These are phyloP conservation scores for Hanseniaspora osmophila DNA, from an alignment of 805 yeast genomes.

Conservation along the genomic window DNA sequence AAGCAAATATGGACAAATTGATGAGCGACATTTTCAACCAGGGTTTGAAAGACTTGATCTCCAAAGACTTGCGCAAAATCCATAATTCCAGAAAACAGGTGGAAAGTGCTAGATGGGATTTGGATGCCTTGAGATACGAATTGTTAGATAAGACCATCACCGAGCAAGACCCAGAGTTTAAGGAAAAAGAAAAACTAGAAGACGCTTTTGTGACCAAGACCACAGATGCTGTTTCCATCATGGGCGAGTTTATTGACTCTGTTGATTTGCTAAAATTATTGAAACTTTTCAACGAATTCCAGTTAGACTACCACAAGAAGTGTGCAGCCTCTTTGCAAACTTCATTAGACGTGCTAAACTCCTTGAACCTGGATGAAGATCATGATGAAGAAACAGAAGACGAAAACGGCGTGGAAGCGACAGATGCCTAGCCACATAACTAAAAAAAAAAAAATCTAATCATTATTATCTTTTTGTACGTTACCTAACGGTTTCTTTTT, in stretches of 20 bases:
- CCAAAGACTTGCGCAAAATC: slow-evolving; percentile 47
- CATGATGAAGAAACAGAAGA: slow-evolving; percentile 23
- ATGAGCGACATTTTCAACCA: slow-evolving; percentile 46
- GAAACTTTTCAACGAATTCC: slow-evolving; percentile 55
- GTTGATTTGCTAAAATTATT: slow-evolving; percentile 48
- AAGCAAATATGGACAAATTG: slow-evolving; percentile 55
- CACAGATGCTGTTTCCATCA: slow-evolving; percentile 61
- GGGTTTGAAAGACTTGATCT: slow-evolving; percentile 37
- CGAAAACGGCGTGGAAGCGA: too few species aligned
- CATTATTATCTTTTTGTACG: not conserved
- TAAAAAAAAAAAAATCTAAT: too few species aligned
- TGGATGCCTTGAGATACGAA: slow-evolving; percentile 57
- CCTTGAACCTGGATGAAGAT: slow-evolving; percentile 32
- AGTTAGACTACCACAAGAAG: slow-evolving; percentile 46
- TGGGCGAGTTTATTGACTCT: slow-evolving; percentile 60
- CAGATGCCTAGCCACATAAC: too few species aligned
- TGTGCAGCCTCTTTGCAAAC: slow-evolving; percentile 35
- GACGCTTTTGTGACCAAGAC: slow-evolving; percentile 74
- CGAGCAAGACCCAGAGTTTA: slow-evolving; percentile 24
- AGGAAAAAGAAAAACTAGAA: slow-evolving; percentile 44
- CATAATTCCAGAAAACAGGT: slow-evolving; percentile 51
- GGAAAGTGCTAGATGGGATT: slow-evolving; percentile 52
- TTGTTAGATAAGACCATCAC: slow-evolving; percentile 22
- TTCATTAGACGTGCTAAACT: slow-evolving; percentile 31
- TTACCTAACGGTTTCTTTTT: not conserved